These are phyloP conservation scores for Leishmania tropica DNA, from an alignment of 208 protist species.

Conservation along the genomic window DNA sequence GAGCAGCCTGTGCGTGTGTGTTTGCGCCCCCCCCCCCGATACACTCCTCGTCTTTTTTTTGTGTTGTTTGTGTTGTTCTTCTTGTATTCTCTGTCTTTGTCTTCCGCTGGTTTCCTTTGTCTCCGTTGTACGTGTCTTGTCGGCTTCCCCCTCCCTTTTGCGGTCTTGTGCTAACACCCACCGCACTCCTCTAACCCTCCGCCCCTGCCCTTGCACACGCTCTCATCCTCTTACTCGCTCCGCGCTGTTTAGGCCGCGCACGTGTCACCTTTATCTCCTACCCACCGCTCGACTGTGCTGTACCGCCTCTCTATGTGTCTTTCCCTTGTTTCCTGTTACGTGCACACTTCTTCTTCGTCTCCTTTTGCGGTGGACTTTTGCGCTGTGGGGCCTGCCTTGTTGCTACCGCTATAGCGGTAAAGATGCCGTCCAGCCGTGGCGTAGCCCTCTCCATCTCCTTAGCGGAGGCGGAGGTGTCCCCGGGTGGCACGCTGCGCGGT, in stretches of 20 bases:
- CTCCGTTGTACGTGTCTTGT: not conserved
- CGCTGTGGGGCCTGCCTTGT: not conserved
- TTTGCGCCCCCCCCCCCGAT: not conserved
- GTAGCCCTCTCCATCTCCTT: slow-evolving; percentile 27
- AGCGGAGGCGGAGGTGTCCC: slow-evolving; percentile 22
- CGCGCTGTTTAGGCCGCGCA: not conserved
- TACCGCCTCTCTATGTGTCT: not conserved
- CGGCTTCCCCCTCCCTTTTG: not conserved
- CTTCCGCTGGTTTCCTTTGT: not conserved
- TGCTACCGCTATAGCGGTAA: not conserved
- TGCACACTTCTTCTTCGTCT: not conserved
- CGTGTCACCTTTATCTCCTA: slow-evolving; percentile 6
- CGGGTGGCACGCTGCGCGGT: slow-evolving; percentile 31
- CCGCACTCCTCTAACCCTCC: not conserved
- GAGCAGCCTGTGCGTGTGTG: not conserved
- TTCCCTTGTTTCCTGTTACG: not conserved
- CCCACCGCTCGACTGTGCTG: not conserved
- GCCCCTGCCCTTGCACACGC: not conserved
- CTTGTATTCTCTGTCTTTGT: not conserved
- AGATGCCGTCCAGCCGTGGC: slow-evolving; percentile 30
- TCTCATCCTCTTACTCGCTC: slow-evolving; percentile 11
- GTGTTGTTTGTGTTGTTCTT: not conserved
- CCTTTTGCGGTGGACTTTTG: not conserved
- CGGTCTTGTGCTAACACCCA: not conserved
- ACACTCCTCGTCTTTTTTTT: not conserved